These are phyloP conservation scores for Aquanectria penicillioides DNA, from an alignment of 2,329 filamentous ascomycete species.

Conservation along the genomic window DNA sequence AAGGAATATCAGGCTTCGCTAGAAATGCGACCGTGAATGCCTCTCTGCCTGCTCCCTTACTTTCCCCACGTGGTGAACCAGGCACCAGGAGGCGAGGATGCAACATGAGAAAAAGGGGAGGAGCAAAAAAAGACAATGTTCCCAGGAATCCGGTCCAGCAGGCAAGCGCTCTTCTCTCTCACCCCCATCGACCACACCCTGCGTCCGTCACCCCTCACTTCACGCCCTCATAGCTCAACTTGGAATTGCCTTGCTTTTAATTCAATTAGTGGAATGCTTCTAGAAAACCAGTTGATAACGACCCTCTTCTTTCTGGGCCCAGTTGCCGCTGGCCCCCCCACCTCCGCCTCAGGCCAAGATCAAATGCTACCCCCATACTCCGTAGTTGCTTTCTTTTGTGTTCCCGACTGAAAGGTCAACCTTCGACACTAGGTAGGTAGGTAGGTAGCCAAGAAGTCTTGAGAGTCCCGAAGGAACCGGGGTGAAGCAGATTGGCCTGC, in stretches of 20 bases:
- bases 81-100: neutral
- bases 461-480: neutral
- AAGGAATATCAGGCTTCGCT: neutral
- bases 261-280: neutral
- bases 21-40: neutral
- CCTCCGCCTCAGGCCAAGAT: neutral
- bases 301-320: neutral
- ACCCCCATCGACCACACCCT: neutral
- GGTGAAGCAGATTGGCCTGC: neutral
- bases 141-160: neutral
- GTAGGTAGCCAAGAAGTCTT: neutral
- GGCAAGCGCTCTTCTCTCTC: neutral
- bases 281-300: neutral
- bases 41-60: neutral
- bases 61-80: constrained; percentile 14
- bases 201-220: neutral
- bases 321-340: neutral
- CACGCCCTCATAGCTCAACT: neutral
- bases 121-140: neutral
- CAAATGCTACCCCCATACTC: neutral
- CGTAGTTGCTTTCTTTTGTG: constrained; percentile 11
- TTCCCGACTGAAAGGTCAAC: constrained; percentile 8
- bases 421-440: neutral
- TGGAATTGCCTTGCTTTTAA: neutral
- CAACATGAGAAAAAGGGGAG: neutral